A percentile compares a stretch with the other conserved stretches of the same genome.
Conservation (phyloP, 23 red algal species). For the Gracilaria domingensis region DNA sequence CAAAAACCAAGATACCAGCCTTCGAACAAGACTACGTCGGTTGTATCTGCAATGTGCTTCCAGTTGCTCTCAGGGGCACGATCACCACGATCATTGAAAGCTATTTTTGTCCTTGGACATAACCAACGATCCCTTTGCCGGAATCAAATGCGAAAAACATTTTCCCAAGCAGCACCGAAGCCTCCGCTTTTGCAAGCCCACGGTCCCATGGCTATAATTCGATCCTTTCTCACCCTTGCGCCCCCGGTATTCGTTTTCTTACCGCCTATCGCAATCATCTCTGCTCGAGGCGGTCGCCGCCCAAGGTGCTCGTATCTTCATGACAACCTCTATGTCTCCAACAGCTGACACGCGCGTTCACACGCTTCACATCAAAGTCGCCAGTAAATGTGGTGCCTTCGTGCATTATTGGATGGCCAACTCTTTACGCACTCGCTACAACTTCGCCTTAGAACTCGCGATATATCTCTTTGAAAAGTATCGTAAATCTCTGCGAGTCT, state of each 20-base stretch:
- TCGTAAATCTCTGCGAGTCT: constrained; percentile 67
- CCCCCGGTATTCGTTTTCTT: neutral
- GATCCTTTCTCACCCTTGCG: neutral
- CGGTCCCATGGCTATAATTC: neutral
- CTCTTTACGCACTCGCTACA: constrained; percentile 67
- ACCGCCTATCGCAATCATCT: neutral
- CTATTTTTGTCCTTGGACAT: too few species aligned
- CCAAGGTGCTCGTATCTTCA: neutral
- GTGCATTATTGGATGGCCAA: constrained; percentile 95
- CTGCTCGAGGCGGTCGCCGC: neutral
- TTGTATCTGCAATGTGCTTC: constrained; percentile 34
- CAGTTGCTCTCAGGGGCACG: constrained; percentile 80
- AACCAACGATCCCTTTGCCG: neutral
- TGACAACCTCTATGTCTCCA: constrained; percentile 15
- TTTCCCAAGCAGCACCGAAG: neutral
- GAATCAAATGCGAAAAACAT: neutral
- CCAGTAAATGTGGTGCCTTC: constrained; percentile 29
- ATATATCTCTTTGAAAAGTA: constrained; percentile 62
- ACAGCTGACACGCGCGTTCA: constrained; percentile 14
- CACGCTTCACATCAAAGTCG: constrained; percentile 1
- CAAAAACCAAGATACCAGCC: constrained; percentile 95
- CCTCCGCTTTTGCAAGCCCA: neutral
- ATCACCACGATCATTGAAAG: constrained; percentile 86
- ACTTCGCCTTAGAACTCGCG: constrained; percentile 83
- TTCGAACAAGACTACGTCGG: constrained; percentile 90